phyloP scores from a whole-genome alignment of 352 stramenopile species.

The Pythium aristosporum region DNA sequence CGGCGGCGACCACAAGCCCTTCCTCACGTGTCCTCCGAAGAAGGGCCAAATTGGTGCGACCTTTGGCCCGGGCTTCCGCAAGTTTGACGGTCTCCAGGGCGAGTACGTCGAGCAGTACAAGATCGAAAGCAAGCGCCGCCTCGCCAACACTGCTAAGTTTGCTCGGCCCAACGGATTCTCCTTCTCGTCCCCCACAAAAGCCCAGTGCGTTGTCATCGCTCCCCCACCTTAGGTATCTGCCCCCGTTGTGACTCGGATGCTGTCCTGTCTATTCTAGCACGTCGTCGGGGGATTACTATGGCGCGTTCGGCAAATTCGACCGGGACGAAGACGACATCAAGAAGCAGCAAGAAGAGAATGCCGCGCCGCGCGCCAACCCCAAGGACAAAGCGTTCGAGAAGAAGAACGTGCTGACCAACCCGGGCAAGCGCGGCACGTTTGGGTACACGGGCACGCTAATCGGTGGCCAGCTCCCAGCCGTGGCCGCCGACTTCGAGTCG shows the following conservation, averaged over 20 bases:
- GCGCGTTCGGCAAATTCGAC: slow-evolving; percentile 63
- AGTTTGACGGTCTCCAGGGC: slow-evolving; percentile 59
- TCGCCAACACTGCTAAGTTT: slow-evolving; percentile 75
- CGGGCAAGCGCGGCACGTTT: slow-evolving; percentile 62
- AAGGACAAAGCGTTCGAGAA: slow-evolving; percentile 70
- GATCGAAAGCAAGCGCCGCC: slow-evolving; percentile 52
- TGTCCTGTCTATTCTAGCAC: slow-evolving; percentile 30
- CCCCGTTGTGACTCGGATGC: neutral
- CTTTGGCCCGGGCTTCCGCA: slow-evolving; percentile 59
- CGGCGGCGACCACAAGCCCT: slow-evolving; percentile 60
- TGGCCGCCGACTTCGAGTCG: slow-evolving; percentile 67
- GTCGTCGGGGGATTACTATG: slow-evolving; percentile 69
- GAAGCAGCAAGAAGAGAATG: slow-evolving; percentile 45
- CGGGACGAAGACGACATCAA: slow-evolving; percentile 64
- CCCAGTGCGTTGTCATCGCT: slow-evolving; percentile 37
- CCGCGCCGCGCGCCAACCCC: slow-evolving; percentile 35
- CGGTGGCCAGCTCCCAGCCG: slow-evolving; percentile 42
- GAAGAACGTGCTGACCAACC: slow-evolving; percentile 68
- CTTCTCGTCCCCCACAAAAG: slow-evolving; percentile 60
- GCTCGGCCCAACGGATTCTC: slow-evolving; percentile 66
- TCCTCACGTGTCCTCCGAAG: slow-evolving; percentile 72
- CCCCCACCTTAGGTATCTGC: too few species aligned
- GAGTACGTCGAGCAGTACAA: slow-evolving; percentile 77
- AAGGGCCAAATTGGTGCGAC: slow-evolving; percentile 56
- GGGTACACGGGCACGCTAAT: slow-evolving; percentile 75